Conservation (phyloP, 768 basidiomycete genomes). For the Gloeophyllum trabeum region DNA sequence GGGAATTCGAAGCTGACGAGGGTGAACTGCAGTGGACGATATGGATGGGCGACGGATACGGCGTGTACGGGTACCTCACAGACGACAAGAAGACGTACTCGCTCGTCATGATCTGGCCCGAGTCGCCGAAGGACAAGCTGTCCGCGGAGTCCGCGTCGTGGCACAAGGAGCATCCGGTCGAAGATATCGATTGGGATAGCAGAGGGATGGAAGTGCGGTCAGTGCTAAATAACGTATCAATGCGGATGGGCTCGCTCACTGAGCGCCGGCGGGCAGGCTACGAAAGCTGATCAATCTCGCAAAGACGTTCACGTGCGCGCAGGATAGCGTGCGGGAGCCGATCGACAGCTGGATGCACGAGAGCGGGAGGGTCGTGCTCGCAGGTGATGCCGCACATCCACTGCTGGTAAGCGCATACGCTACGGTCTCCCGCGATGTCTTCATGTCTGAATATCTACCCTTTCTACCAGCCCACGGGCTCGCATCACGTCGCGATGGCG, state of each 20-base stretch:
- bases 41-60: background rate
- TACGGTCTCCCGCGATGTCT: background rate
- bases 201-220: background rate
- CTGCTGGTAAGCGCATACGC: background rate
- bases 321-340: background rate
- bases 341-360: constrained; percentile 2
- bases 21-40: background rate
- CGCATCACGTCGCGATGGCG: background rate
- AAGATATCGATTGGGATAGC: background rate
- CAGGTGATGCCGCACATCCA: constrained; percentile 3
- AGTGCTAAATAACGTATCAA: background rate
- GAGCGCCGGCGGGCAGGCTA: background rate
- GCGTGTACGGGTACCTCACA: background rate
- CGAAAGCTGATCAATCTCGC: background rate
- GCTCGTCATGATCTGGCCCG: background rate
- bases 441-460: background rate
- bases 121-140: background rate
- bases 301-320: background rate
- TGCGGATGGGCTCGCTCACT: background rate
- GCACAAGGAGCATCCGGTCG: background rate
- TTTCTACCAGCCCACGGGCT: background rate
- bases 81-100: background rate
- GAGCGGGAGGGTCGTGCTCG: background rate
- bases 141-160: background rate
- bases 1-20: background rate